A percentile compares a stretch with the other conserved stretches of the same genome.
Conservation (phyloP, 2,329 filamentous ascomycete species). For the Fusarium proliferatum region DNA sequence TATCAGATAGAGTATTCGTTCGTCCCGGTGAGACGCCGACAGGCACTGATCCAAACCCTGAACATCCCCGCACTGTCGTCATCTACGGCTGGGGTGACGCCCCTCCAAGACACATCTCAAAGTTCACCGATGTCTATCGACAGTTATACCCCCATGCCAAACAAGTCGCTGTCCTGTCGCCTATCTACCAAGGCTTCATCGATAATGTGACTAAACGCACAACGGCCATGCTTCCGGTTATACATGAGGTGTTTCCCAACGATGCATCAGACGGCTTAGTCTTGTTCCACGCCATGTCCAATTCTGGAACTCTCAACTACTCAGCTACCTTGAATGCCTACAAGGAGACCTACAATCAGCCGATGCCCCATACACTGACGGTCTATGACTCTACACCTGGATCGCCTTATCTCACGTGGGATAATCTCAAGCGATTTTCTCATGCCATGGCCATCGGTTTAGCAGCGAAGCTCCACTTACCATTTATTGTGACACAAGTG, state of each 20-base stretch:
- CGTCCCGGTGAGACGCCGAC: background rate
- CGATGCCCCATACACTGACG: background rate
- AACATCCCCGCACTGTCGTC: background rate
- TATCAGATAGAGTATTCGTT: background rate
- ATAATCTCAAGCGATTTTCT: constrained; percentile 9
- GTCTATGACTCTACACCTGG: constrained; percentile 6
- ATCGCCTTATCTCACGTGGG: background rate
- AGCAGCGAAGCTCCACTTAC: background rate
- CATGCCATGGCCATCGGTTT: background rate
- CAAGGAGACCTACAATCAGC: background rate
- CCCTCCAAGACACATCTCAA: background rate
- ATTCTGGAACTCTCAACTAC: constrained; percentile 2
- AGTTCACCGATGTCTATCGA: background rate
- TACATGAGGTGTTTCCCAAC: background rate
- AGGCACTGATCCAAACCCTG: rapidly evolving
- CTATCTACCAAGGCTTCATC: background rate
- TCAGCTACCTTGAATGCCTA: background rate
- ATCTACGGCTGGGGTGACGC: constrained; percentile 20
- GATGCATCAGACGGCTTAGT: rapidly evolving
- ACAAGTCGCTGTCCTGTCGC: background rate
- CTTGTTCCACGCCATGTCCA: background rate
- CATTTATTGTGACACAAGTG: background rate
- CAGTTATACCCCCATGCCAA: background rate
- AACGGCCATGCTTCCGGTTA: background rate
- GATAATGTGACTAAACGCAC: background rate